phyloP scores from a whole-genome alignment of 768 basidiomycete species.

The Phaffia australis region DNA sequence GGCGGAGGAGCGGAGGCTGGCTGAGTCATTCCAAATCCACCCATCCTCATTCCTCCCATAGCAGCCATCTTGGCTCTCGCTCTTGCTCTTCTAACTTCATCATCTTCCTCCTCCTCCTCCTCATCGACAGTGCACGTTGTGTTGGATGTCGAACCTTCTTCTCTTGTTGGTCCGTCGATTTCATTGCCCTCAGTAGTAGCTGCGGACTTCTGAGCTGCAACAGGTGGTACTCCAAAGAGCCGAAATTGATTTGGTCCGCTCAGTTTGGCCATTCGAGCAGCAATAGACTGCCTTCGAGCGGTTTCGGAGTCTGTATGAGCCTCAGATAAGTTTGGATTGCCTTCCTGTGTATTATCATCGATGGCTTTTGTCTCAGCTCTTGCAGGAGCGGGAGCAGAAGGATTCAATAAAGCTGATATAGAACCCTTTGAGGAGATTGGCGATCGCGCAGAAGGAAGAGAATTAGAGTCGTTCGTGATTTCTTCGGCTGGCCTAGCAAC shows the following conservation, averaged over 20 bases:
- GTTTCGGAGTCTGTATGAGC: constrained; percentile 35
- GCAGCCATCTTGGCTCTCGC: constrained; percentile 23
- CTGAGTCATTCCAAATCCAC: constrained; percentile 10
- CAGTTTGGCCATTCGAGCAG: constrained; percentile 88
- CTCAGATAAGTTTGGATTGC: constrained; percentile 2
- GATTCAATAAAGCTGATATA: constrained; percentile 31
- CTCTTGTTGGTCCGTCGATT: neutral
- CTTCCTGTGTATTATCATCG: constrained; percentile 7
- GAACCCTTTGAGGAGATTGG: neutral
- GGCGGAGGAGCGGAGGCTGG: neutral
- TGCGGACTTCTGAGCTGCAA: neutral
- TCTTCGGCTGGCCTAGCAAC: neutral
- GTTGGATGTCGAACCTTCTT: neutral
- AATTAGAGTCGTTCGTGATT: too few species aligned
- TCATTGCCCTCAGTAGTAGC: neutral
- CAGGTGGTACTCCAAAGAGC: constrained; percentile 19
- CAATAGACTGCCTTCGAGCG: constrained; percentile 57
- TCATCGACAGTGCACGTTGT: constrained; percentile 4
- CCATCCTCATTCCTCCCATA: constrained; percentile 16
- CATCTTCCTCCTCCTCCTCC: constrained; percentile 23
- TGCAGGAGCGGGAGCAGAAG: constrained; percentile 34
- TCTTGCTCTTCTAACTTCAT: constrained; percentile 16
- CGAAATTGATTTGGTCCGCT: constrained; percentile 52
- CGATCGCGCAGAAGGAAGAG: neutral
- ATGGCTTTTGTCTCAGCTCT: neutral